Evolutionary conservation across 1,284 basidiomycete genomes (phyloP).

Genomic region (Apiotrichum laibachii): DNA sequence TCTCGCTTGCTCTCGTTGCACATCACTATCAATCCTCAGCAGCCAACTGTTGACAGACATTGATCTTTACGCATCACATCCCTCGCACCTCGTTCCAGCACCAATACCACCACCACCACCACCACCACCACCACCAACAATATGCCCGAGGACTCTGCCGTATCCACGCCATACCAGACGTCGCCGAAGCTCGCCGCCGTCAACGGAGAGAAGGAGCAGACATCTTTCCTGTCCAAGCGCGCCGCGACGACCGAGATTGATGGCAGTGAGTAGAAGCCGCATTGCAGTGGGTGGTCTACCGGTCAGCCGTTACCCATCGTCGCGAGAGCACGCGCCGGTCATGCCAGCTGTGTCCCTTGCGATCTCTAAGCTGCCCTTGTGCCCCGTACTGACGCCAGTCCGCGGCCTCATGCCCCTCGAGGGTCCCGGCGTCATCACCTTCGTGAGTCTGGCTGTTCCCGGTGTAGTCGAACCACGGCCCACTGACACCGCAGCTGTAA

Average conservation of each 20-base stretch:
- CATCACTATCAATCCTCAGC: too few relatives aligned
- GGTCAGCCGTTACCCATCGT: too few relatives aligned
- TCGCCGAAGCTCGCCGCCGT: slow-evolving; percentile 6
- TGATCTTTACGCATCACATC: too few relatives aligned
- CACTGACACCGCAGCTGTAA: slow-evolving; percentile 12
- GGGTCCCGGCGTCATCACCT: slow-evolving; percentile 75
- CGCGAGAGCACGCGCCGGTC: too few relatives aligned
- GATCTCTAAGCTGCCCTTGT: too few relatives aligned
- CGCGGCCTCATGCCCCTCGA: slow-evolving; percentile 73
- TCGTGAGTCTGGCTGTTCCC: slow-evolving; percentile 55
- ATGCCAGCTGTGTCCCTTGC: not conserved
- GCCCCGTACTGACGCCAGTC: slow-evolving; percentile 46
- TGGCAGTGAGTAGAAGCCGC: slow-evolving; percentile 35
- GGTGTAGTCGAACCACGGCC: too few relatives aligned
- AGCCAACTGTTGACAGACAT: too few relatives aligned
- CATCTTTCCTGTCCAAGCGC: slow-evolving; percentile 29
- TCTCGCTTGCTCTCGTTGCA: too few relatives aligned
- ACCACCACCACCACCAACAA: not conserved
- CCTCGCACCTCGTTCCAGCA: too few relatives aligned
- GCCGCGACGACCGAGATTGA: slow-evolving; percentile 31
- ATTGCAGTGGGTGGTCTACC: too few relatives aligned
- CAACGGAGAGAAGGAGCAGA: slow-evolving; percentile 3
- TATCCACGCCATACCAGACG: slow-evolving; percentile 19
- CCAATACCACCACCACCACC: not conserved
- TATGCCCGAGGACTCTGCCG: slow-evolving; percentile 18